Evolutionary conservation across 768 basidiomycete genomes (phyloP).

Genomic region (Leccinellum albellum): DNA sequence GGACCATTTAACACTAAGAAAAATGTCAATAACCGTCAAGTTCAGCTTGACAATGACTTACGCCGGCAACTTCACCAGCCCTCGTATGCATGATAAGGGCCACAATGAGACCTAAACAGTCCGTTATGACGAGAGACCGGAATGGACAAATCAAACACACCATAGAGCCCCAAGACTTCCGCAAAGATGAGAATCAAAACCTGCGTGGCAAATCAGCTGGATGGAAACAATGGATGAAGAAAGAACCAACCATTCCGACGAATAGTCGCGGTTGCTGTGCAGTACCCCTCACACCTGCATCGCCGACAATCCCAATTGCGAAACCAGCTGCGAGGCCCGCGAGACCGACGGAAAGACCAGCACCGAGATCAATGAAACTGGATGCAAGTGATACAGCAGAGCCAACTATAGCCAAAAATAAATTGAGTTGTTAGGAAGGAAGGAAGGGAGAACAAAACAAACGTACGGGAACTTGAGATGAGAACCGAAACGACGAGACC

Average conservation of each 20-base stretch:
- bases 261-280: conserved; percentile 94
- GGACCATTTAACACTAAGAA: conserved; percentile 24
- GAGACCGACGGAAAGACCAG: conserved; percentile 87
- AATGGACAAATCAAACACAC: conserved; percentile 31
- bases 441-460: not conserved
- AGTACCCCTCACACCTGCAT: conserved; percentile 96
- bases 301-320: conserved; percentile 97
- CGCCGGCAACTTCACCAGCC: conserved; percentile 32
- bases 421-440: not conserved
- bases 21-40: not conserved
- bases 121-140: not conserved
- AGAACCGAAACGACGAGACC: conserved; percentile 99
- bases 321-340: conserved; percentile 97
- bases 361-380: conserved; percentile 92
- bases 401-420: conserved; percentile 43
- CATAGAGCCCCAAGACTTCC: conserved; percentile 91
- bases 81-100: conserved; percentile 94
- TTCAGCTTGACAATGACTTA: not conserved
- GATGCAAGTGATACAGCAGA: conserved; percentile 85
- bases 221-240: not conserved
- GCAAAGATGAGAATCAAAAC: conserved; percentile 98
- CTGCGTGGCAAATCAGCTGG: conserved; percentile 34
- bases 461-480: conserved; percentile 83
- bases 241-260: conserved; percentile 78
- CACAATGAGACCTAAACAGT: conserved; percentile 68